phyloP scores from a whole-genome alignment of 2,329 filamentous ascomycete species.

The Neopestalotiopsis sp. region DNA sequence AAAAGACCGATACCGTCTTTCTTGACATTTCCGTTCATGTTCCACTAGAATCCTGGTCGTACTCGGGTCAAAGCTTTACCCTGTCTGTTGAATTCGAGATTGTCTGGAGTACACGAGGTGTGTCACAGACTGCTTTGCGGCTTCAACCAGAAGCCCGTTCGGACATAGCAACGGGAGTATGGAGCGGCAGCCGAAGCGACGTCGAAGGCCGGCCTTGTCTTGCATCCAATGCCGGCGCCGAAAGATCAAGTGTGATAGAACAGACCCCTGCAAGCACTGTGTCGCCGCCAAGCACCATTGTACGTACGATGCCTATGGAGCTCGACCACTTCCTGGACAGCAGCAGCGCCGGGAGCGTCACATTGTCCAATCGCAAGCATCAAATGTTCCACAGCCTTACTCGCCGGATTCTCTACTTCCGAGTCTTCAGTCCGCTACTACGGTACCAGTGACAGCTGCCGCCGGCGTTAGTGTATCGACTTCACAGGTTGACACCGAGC shows the following conservation, averaged over 20 bases:
- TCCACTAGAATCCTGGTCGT: too few species aligned
- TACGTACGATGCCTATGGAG: constrained; percentile 31
- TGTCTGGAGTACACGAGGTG: too few species aligned
- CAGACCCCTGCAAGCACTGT: constrained; percentile 46
- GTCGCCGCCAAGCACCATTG: constrained; percentile 38
- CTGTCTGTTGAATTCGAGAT: too few species aligned
- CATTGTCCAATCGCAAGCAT: neutral
- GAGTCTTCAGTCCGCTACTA: too few species aligned
- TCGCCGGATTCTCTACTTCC: neutral
- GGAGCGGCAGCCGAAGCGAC: constrained; percentile 28
- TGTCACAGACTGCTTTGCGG: neutral
- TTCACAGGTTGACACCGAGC: neutral
- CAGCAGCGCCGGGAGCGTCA: neutral
- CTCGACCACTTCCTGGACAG: constrained; percentile 14
- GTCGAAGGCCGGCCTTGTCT: constrained; percentile 43
- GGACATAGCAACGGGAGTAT: neutral
- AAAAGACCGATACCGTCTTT: neutral
- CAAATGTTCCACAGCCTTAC: neutral
- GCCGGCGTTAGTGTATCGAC: neutral
- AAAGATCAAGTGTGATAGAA: constrained; percentile 52
- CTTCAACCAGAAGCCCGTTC: neutral
- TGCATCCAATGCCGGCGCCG: constrained; percentile 49
- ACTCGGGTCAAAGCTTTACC: too few species aligned
- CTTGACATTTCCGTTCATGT: neutral
- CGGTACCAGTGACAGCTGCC: neutral